Evolutionary conservation across 176 grass and related monocot genomes (phyloP).

Genomic region (Oryza longistaminata): DNA sequence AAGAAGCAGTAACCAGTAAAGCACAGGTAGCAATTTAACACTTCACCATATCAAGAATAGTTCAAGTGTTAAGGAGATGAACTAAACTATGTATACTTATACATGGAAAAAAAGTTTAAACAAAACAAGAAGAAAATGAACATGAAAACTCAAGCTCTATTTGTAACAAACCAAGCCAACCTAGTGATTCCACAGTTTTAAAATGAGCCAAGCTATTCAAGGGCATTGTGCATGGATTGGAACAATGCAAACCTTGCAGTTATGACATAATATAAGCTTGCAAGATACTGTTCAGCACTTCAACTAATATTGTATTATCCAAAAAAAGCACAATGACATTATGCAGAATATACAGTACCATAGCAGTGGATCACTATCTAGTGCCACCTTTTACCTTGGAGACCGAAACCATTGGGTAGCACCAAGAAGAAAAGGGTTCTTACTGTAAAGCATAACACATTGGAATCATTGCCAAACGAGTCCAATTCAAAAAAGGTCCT

Average conservation of each 20-base stretch:
- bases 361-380: conserved; percentile 25
- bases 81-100: neutral
- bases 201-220: neutral
- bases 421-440: conserved; percentile 41
- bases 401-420: conserved; percentile 34
- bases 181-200: neutral
- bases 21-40: neutral
- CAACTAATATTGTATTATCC: neutral
- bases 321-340: conserved; percentile 1
- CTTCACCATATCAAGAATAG: neutral
- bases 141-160: neutral
- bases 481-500: conserved; percentile 56
- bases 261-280: neutral
- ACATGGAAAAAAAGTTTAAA: neutral
- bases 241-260: conserved; percentile 10
- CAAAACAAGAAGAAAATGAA: neutral
- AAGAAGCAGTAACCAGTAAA: neutral
- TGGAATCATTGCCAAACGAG: conserved; percentile 49
- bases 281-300: neutral
- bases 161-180: neutral
- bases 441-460: conserved; percentile 37
- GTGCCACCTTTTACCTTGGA: conserved; percentile 18
- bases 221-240: neutral
- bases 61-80: neutral
- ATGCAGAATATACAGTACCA: neutral